Percentiles rank a stretch among this genome's conserved stretches.
Evolutionary conservation across 805 yeast genomes (phyloP).

Genomic region (Yarrowia bubula): DNA sequence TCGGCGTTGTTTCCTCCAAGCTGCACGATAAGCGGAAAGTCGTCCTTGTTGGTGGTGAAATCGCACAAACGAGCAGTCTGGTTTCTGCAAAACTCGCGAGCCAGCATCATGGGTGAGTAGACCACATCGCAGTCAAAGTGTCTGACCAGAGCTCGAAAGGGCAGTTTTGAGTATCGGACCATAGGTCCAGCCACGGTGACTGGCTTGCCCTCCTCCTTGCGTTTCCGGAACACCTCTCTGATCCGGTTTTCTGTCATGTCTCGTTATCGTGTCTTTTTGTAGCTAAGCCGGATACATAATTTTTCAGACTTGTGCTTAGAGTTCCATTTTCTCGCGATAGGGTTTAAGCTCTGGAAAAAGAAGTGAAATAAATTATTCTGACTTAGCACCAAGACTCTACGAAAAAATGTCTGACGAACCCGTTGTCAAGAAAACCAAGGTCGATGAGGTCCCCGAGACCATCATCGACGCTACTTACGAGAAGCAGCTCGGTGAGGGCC

Average conservation of each 20-base stretch:
- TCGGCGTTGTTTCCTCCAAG: conserved; percentile 84
- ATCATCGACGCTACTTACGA: conserved; percentile 33
- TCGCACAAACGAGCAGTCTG: conserved; percentile 77
- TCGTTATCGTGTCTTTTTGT: neutral
- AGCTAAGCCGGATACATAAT: neutral
- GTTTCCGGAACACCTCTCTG: conserved; percentile 51
- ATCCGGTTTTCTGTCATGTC: conserved; percentile 48
- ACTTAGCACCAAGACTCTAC: neutral
- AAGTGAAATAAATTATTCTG: neutral
- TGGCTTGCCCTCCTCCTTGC: conserved; percentile 48
- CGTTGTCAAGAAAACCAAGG: conserved; percentile 35
- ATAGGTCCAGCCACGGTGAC: conserved; percentile 85
- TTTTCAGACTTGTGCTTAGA: conserved; percentile 34
- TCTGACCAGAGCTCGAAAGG: conserved; percentile 78
- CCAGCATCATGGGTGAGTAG: conserved; percentile 94
- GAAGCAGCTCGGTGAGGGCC: conserved; percentile 32
- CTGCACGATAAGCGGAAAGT: conserved; percentile 77
- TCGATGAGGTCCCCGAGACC: conserved; percentile 29
- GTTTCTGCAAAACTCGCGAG: conserved; percentile 89
- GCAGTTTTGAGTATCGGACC: conserved; percentile 94
- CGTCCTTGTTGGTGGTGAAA: conserved; percentile 72
- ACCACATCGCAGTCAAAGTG: conserved; percentile 76
- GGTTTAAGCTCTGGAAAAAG: neutral
- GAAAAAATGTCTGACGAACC: conserved; percentile 30
- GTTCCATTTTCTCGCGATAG: conserved; percentile 36